Conservation (phyloP, 2,329 filamentous ascomycete species). For the Didymosphaeria variabile region DNA sequence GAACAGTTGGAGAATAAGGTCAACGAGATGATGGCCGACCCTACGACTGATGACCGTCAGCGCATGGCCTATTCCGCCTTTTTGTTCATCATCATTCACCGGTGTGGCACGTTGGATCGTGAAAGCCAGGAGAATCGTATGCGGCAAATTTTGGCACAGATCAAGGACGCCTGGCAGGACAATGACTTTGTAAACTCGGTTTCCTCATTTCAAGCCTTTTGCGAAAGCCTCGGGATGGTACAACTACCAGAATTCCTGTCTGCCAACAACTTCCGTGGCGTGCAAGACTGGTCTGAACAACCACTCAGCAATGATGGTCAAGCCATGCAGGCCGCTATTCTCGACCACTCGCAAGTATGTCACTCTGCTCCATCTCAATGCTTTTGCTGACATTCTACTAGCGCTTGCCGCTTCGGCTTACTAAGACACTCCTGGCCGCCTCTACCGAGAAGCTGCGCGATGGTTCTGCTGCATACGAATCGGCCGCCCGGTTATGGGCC, state of each 20-base stretch:
- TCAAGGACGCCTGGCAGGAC: slow-evolving; percentile 82
- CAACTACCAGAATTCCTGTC: slow-evolving; percentile 83
- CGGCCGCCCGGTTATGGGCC: slow-evolving; percentile 84
- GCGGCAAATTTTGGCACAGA: slow-evolving; percentile 79
- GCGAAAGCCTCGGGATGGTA: slow-evolving; percentile 78
- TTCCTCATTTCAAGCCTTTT: slow-evolving; percentile 81
- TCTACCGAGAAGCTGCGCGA: slow-evolving; percentile 90
- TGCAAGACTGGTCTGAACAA: slow-evolving; percentile 83
- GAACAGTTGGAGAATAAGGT: slow-evolving; percentile 85
- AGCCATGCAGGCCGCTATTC: slow-evolving; percentile 79
- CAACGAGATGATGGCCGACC: slow-evolving; percentile 77
- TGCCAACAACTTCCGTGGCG: slow-evolving; percentile 74
- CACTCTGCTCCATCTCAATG: neutral
- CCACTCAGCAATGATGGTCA: slow-evolving; percentile 81
- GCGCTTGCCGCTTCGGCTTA: slow-evolving; percentile 81
- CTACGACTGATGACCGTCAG: slow-evolving; percentile 80
- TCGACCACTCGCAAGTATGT: slow-evolving; percentile 72
- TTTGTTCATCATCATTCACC: slow-evolving; percentile 92
- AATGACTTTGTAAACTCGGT: slow-evolving; percentile 73
- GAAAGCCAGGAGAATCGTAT: slow-evolving; percentile 76
- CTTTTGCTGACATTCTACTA: slow-evolving; percentile 51
- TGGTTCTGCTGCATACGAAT: slow-evolving; percentile 74
- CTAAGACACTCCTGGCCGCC: slow-evolving; percentile 90
- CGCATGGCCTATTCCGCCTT: slow-evolving; percentile 89
- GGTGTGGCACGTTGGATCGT: slow-evolving; percentile 77